These are phyloP conservation scores for Detonula confervacea DNA, from an alignment of 352 stramenopile species.

Conservation along the genomic window DNA sequence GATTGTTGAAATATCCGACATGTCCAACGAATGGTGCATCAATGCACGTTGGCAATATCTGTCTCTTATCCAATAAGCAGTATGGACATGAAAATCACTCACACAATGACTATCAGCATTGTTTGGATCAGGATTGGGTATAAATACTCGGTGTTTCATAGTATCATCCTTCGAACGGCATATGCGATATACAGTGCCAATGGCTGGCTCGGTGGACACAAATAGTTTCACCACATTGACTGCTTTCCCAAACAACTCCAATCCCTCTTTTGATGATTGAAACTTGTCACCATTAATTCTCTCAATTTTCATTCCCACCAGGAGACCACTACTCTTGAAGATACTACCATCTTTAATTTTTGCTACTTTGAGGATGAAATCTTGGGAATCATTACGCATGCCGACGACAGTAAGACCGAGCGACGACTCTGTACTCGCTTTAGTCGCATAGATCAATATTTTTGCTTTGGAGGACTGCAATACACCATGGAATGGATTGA, in stretches of 20 bases:
- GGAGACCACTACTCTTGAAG: no score
- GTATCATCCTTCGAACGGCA: no score
- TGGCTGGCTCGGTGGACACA: no score
- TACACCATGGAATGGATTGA: slow-evolving; percentile 3
- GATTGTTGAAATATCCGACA: slow-evolving; percentile 13
- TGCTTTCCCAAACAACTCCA: no score
- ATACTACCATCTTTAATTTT: background rate
- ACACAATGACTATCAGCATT: background rate
- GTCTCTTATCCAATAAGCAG: background rate
- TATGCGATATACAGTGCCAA: no score
- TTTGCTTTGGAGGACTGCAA: background rate
- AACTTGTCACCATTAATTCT: no score
- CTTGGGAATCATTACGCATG: background rate
- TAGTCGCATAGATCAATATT: background rate
- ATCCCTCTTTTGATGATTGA: no score
- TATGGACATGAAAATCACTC: background rate
- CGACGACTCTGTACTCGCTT: background rate
- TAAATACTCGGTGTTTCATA: no score
- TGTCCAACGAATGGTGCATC: background rate
- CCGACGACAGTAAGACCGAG: background rate
- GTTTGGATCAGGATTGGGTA: background rate
- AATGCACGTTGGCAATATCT: background rate
- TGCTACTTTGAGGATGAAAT: no score
- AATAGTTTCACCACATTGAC: no score
- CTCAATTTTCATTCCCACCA: no score